Conservation (phyloP, 2,329 filamentous ascomycete genomes). For the Claviceps sp. region DNA sequence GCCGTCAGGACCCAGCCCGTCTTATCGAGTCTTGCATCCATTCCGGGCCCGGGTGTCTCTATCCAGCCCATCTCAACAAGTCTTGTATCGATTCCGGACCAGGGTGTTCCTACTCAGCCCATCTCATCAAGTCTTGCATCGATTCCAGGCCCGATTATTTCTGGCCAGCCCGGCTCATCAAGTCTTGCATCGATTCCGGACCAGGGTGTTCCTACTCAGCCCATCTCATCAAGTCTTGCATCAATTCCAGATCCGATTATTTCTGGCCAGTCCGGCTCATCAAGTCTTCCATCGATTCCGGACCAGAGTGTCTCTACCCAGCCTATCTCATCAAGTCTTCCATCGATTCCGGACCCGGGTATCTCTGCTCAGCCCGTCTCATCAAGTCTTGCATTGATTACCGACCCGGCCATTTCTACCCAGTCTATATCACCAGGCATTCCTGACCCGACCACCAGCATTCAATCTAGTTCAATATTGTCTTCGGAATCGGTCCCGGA, state of each 20-base stretch:
- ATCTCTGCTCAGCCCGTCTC: background rate
- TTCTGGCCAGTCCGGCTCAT: background rate
- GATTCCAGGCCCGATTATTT: background rate
- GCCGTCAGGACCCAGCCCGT: background rate
- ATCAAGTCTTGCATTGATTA: background rate
- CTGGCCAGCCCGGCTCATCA: background rate
- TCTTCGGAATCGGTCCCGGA: background rate
- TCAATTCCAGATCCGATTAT: background rate
- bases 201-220: background rate
- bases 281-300: background rate
- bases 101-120: background rate
- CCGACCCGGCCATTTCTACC: background rate
- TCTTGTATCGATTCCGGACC: background rate
- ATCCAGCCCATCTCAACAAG: background rate
- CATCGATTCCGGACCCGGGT: background rate
- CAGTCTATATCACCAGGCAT: background rate
- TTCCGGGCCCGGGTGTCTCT: background rate
- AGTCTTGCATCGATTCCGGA: background rate
- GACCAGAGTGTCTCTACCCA: background rate
- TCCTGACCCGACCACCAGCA: background rate
- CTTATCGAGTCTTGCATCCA: too few relatives aligned
- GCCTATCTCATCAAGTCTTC: background rate
- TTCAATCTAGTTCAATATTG: background rate
- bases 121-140: background rate
- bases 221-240: background rate